These are phyloP conservation scores for Fusarium multiceps DNA, from an alignment of 2,329 filamentous ascomycete genomes.

Conservation along the genomic window DNA sequence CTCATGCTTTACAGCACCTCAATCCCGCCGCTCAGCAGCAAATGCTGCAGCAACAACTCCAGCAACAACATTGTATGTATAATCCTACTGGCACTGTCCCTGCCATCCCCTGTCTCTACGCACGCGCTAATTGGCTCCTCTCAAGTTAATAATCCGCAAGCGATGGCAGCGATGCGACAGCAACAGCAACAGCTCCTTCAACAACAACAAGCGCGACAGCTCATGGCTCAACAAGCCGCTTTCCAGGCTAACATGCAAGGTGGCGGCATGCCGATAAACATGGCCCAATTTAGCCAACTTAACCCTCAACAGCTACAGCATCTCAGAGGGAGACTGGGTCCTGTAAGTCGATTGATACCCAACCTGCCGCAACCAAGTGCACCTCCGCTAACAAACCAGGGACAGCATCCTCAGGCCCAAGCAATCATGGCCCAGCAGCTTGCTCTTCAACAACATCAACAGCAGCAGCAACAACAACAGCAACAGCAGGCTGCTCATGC, in stretches of 20 bases:
- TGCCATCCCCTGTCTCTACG: slow-evolving; percentile 19
- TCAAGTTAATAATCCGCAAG: slow-evolving; percentile 53
- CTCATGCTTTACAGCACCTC: slow-evolving; percentile 78
- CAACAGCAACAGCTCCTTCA: slow-evolving; percentile 69
- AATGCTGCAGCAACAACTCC: slow-evolving; percentile 66
- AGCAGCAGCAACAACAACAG: slow-evolving; percentile 49
- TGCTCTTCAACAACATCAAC: slow-evolving; percentile 52
- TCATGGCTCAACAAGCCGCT: slow-evolving; percentile 65
- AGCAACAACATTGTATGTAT: slow-evolving; percentile 52
- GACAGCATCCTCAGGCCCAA: slow-evolving; percentile 49
- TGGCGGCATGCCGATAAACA: slow-evolving; percentile 64
- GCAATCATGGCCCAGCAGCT: slow-evolving; percentile 58
- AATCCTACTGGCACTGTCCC: slow-evolving; percentile 1
- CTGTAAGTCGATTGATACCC: slow-evolving; percentile 51
- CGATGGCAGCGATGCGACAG: slow-evolving; percentile 61
- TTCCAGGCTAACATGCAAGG: slow-evolving; percentile 65
- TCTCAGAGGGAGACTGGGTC: slow-evolving; percentile 56
- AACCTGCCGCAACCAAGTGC: neutral
- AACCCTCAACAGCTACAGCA: slow-evolving; percentile 64
- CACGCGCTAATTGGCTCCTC: slow-evolving; percentile 24
- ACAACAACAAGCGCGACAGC: slow-evolving; percentile 65
- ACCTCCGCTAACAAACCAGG: slow-evolving; percentile 39
- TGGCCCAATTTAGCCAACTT: slow-evolving; percentile 62
- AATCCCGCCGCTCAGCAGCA: slow-evolving; percentile 70
- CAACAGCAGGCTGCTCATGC: slow-evolving; percentile 52